These are phyloP conservation scores for Neonectria punicea DNA, from an alignment of 2,329 filamentous ascomycete genomes.

Conservation along the genomic window DNA sequence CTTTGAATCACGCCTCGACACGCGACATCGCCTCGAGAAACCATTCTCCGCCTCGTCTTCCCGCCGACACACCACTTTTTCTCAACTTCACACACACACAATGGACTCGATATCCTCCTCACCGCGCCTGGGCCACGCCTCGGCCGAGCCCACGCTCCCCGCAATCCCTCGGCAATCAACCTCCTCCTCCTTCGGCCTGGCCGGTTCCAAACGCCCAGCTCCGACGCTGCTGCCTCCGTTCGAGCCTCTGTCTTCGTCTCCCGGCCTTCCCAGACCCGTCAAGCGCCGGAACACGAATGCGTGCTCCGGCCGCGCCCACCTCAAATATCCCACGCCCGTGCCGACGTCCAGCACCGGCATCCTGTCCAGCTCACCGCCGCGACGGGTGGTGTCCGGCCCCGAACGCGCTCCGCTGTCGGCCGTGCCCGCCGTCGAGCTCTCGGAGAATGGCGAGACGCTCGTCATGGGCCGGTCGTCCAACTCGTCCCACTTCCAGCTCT, in stretches of 20 bases:
- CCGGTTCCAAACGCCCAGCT: constrained; percentile 69
- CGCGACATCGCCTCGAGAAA: constrained; percentile 2
- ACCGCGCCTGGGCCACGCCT: constrained; percentile 40
- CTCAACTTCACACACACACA: background rate
- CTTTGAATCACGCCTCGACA: constrained; percentile 6
- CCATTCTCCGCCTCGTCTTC: background rate
- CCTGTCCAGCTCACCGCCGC: constrained; percentile 84
- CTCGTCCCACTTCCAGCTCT: constrained; percentile 94
- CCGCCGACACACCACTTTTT: background rate
- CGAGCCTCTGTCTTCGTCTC: constrained; percentile 82
- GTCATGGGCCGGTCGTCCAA: constrained; percentile 94
- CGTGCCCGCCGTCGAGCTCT: constrained; percentile 84
- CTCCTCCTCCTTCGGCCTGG: constrained; percentile 37
- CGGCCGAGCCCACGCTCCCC: constrained; percentile 50
- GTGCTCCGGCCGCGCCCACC: constrained; percentile 54
- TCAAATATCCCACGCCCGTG: constrained; percentile 90
- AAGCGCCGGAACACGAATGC: constrained; percentile 71
- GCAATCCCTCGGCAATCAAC: constrained; percentile 27
- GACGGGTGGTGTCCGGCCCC: constrained; percentile 64
- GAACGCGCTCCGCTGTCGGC: constrained; percentile 86
- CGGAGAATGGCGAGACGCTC: constrained; percentile 81
- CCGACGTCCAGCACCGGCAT: constrained; percentile 95
- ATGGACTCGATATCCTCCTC: constrained; percentile 54
- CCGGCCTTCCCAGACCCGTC: constrained; percentile 72
- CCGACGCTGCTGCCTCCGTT: constrained; percentile 81